These are phyloP conservation scores for Torulaspora globosa DNA, from an alignment of 1,139 yeast genomes.

Conservation along the genomic window DNA sequence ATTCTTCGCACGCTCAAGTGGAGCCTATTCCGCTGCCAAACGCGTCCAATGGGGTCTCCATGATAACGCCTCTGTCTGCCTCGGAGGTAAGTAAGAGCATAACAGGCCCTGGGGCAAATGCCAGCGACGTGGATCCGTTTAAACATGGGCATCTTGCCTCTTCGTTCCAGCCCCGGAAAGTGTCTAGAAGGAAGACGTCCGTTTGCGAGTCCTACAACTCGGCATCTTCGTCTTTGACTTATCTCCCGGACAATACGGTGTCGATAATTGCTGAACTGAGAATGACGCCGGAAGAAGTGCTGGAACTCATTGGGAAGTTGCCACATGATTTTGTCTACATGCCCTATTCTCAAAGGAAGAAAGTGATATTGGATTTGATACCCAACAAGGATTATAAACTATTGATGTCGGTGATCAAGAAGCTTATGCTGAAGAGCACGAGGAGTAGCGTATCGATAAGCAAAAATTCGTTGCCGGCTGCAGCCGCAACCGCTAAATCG, in stretches of 20 bases:
- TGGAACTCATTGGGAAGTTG: slow-evolving; percentile 38
- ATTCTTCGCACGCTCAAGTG: slow-evolving; percentile 32
- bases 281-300: slow-evolving; percentile 28
- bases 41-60: slow-evolving; percentile 12
- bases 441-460: slow-evolving; percentile 27
- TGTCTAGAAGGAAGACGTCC: slow-evolving; percentile 14
- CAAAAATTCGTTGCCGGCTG: slow-evolving; percentile 6
- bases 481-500: slow-evolving; percentile 16
- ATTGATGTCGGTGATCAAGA: slow-evolving; percentile 36
- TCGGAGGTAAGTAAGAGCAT: slow-evolving; percentile 16
- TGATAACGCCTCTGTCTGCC: slow-evolving; percentile 11
- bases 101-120: background rate
- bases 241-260: slow-evolving; percentile 16
- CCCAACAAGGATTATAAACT: slow-evolving; percentile 48
- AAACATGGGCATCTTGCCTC: background rate
- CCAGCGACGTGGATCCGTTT: slow-evolving; percentile 1
- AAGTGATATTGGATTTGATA: slow-evolving; percentile 50
- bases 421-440: slow-evolving; percentile 26
- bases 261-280: slow-evolving; percentile 17
- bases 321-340: slow-evolving; percentile 61
- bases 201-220: slow-evolving; percentile 18
- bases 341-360: slow-evolving; percentile 67
- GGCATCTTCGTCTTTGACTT: slow-evolving; percentile 21
- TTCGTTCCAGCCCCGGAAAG: slow-evolving; percentile 7
- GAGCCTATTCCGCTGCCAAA: slow-evolving; percentile 36